A percentile compares a stretch with the other conserved stretches of the same genome.
Conservation (phyloP, 768 basidiomycete species). For the Termitomyces eurrhizus region DNA sequence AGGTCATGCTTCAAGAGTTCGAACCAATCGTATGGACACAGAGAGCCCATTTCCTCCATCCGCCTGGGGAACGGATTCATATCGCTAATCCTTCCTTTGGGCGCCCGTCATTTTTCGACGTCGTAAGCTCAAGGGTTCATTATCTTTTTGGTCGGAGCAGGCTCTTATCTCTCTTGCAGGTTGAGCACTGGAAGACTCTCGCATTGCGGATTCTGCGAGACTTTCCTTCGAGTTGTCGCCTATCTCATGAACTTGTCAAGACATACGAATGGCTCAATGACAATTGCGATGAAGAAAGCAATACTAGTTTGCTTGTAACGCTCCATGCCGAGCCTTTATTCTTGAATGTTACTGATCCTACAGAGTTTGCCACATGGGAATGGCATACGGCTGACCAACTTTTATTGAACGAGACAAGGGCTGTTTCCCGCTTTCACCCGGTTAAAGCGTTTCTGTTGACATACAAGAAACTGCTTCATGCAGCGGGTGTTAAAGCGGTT, state of each 20-base stretch:
- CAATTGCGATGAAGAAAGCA: conserved; percentile 16
- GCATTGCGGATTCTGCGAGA: conserved; percentile 23
- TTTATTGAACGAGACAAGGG: conserved; percentile 30
- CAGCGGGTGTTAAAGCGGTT: conserved; percentile 28
- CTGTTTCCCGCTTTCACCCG: conserved; percentile 23
- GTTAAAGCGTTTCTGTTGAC: conserved; percentile 31
- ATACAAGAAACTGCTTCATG: conserved; percentile 28
- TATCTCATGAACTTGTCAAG: conserved; percentile 34
- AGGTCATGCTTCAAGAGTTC: conserved; percentile 33
- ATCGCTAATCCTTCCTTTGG: conserved; percentile 35
- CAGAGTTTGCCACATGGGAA: conserved; percentile 26
- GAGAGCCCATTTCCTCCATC: conserved; percentile 27
- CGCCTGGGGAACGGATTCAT: conserved; percentile 28
- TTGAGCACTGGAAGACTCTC: conserved; percentile 36
- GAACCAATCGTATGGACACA: conserved; percentile 49
- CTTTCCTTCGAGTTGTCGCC: conserved; percentile 19
- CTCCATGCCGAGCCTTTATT: conserved; percentile 29
- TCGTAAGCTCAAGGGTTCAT: conserved; percentile 29
- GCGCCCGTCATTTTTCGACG: conserved; percentile 34
- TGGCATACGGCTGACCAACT: conserved; percentile 38
- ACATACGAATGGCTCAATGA: conserved; percentile 43
- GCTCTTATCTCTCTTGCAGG: conserved; percentile 22
- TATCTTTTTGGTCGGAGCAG: not conserved
- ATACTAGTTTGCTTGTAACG: conserved; percentile 13
- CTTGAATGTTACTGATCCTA: conserved; percentile 42